Percentiles rank a stretch among this genome's conserved stretches.
Conservation (phyloP, 352 stramenopile genomes). For the Blastocystis hominis region DNA sequence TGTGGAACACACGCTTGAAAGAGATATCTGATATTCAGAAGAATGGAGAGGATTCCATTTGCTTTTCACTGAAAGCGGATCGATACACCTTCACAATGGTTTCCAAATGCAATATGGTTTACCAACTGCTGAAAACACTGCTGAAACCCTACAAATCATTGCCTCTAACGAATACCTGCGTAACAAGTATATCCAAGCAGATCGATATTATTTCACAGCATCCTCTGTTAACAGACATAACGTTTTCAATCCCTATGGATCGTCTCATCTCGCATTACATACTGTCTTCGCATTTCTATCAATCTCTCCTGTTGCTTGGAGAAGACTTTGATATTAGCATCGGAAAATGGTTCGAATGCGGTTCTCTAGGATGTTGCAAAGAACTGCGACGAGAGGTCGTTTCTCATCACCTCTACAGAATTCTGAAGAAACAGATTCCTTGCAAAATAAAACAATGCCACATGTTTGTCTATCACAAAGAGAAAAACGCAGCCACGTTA, state of each 20-base stretch:
- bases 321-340: slow-evolving; percentile 1
- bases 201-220: background rate
- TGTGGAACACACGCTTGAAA: background rate
- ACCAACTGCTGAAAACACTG: background rate
- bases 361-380: background rate
- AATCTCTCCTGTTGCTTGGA: background rate
- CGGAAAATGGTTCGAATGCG: background rate
- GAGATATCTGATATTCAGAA: background rate
- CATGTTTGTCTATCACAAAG: background rate
- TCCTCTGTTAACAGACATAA: background rate
- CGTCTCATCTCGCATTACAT: background rate
- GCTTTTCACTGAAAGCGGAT: background rate
- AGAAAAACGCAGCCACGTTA: background rate
- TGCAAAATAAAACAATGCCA: background rate
- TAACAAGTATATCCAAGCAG: background rate
- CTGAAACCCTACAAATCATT: background rate
- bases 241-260: background rate
- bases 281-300: background rate
- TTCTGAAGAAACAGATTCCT: slow-evolving; percentile 16
- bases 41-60: background rate
- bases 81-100: background rate
- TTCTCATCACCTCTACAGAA: slow-evolving; percentile 14
- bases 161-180: background rate
- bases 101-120: background rate
- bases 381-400: background rate